Percentiles rank a stretch among this genome's conserved stretches.
Conservation (phyloP, 2,329 filamentous ascomycete species). For the Pseudogymnoascus sp. region DNA sequence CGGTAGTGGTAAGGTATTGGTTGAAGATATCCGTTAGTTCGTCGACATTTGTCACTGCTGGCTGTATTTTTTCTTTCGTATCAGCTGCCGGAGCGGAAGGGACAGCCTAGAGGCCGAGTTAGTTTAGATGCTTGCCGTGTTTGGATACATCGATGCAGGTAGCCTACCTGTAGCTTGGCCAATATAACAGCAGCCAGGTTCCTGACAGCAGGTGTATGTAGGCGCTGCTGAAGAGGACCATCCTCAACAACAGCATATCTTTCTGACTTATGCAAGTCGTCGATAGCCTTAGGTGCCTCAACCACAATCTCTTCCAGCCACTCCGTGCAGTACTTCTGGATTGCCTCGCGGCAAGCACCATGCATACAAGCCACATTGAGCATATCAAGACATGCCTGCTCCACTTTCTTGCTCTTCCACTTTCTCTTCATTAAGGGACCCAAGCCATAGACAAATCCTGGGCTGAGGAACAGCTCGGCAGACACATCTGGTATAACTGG, state of each 20-base stretch:
- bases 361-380: conserved; percentile 89
- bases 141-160: conserved; percentile 19
- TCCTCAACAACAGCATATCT: conserved; percentile 20
- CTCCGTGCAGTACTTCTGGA: conserved; percentile 73
- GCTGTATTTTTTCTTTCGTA: conserved; percentile 33
- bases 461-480: conserved; percentile 72
- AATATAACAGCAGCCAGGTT: conserved; percentile 65
- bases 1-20: conserved; percentile 54
- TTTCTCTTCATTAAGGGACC: conserved; percentile 68
- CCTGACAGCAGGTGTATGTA: conserved; percentile 52
- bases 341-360: conserved; percentile 68
- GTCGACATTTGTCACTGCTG: conserved; percentile 53
- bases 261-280: conserved; percentile 18
- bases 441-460: conserved; percentile 74
- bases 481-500: conserved; percentile 72
- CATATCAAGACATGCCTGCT: conserved; percentile 79
- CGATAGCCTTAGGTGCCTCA: conserved; percentile 53
- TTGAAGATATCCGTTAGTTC: conserved; percentile 57
- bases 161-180: conserved; percentile 57
- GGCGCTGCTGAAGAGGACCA: conserved; percentile 24
- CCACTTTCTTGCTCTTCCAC: conserved; percentile 77
- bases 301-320: conserved; percentile 77
- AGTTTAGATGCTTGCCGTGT: conserved; percentile 23
- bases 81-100: conserved; percentile 20
- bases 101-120: conserved; percentile 28